Conservation (phyloP, 768 basidiomycete species). For the Lactarius tabidus region DNA sequence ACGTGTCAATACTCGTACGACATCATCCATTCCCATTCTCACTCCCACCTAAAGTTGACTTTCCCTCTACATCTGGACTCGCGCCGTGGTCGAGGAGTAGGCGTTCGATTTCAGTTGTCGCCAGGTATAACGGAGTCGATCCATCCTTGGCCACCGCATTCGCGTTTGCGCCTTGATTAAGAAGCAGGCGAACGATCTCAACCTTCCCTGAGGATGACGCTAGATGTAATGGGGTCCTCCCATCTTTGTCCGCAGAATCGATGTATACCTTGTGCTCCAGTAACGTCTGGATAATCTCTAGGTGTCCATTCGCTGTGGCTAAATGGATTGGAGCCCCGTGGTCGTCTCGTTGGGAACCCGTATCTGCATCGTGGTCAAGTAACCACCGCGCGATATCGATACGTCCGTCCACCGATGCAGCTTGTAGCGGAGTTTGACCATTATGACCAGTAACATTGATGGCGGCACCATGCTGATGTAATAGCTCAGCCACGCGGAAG, state of each 20-base stretch:
- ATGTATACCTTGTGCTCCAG: not conserved
- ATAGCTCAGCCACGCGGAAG: not conserved
- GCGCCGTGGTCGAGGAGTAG: not conserved
- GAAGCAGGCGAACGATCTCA: not conserved
- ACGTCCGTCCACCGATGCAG: not conserved
- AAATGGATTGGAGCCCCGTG: not conserved
- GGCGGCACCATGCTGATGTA: not conserved
- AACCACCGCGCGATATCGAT: not conserved
- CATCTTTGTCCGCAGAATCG: not conserved
- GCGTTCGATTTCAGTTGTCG: not conserved
- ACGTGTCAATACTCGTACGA: too few relatives aligned
- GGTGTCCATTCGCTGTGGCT: not conserved
- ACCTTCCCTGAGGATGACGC: not conserved
- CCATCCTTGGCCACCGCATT: not conserved
- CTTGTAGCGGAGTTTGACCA: not conserved
- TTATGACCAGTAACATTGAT: not conserved
- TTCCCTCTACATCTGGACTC: not conserved
- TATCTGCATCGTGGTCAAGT: not conserved
- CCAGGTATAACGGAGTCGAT: not conserved
- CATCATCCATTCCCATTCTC: too few relatives aligned
- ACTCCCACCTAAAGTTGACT: too few relatives aligned
- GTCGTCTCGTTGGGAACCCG: not conserved
- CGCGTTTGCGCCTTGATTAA: not conserved
- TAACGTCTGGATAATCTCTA: not conserved
- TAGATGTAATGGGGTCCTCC: not conserved